Base-by-base conservation (phyloP, 2,329 filamentous ascomycete genomes). In the Teratosphaeria destructans region DNA sequence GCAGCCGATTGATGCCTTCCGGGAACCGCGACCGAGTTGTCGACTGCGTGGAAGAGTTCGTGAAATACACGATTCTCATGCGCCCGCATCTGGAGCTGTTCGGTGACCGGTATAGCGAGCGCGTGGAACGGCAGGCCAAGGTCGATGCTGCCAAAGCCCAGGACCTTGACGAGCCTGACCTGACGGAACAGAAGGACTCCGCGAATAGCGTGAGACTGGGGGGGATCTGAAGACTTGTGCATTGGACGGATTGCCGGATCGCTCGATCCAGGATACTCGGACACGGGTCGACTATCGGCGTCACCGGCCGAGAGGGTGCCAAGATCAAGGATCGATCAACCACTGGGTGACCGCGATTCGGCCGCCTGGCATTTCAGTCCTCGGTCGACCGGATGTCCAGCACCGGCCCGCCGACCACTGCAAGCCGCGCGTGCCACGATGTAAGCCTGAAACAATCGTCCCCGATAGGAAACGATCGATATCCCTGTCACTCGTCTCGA, bases 31-130 rank as follows among this genome's bases (percentile, higher is more conserved):
- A 70, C 47, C 39, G 68, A 49, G 69, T 57, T 2, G 66, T 70
- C 0, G 68, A 70, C n/a, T 71, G 72, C 62, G 86, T 86, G 80
- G 85, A 88, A 72, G 85, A 88, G 70, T 81, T 88, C 71, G 84
- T 88, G 3, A 87, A 87, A 69, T 86, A 85, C 66, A 87, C 83
- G 0, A 78, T 87, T 32, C 63, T 87, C 1, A 86, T 87, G 83
- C 73, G 83, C 57, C 79, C 80, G 27, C 81, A 85, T 64, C 79
- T 85, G 62, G 78, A 78, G 29, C 70, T 86, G 2, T 86, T 87
- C 67, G 79, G 76, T 1, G 84, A 87, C 72, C 76, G 85, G 8
- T 86, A 75, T 62, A 87, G 85, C 68, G 85, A 88, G 70, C 73
- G 84, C 26, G 37, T 52, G 16, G 61, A 60, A 53, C 54, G 59